Percentiles rank a stretch among this genome's conserved stretches.
phyloP scores from a whole-genome alignment of 345 rosid species.

The Melaleuca alternifolia region DNA sequence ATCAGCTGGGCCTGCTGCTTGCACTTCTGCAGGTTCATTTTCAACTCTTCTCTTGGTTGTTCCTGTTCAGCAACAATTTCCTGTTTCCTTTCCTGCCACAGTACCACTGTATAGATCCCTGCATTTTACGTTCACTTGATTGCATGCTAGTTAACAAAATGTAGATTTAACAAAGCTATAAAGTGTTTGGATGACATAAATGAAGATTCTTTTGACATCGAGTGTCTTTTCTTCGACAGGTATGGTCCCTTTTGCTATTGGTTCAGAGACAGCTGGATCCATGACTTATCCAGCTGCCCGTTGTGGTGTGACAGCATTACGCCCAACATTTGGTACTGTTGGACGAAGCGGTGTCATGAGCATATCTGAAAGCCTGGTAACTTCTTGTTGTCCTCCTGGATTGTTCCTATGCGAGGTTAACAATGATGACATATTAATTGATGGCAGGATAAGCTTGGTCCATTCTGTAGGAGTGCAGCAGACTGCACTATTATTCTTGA shows the following conservation, averaged over 20 bases:
- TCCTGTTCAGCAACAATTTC: not conserved
- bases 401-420: not conserved
- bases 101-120: not conserved
- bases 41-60: not conserved
- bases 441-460: constrained; percentile 76
- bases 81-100: not conserved
- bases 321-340: constrained; percentile 75
- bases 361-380: constrained; percentile 79
- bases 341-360: constrained; percentile 91
- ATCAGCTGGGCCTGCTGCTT: constrained; percentile 92
- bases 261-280: constrained; percentile 92
- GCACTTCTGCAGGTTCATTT: constrained; percentile 67
- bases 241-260: constrained; percentile 90
- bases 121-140: not conserved
- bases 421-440: not conserved
- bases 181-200: not conserved
- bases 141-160: not conserved
- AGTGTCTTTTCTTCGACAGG: constrained; percentile 15
- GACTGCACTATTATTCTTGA: constrained; percentile 66
- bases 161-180: not conserved
- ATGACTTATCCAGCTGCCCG: constrained; percentile 70
- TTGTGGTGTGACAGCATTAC: constrained; percentile 78
- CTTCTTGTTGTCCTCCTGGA: not conserved
- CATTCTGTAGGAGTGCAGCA: constrained; percentile 56
- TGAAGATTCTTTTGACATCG: not conserved